Evolutionary conservation across 208 protist species (phyloP).

Genomic region (Naegleria fowleri): DNA sequence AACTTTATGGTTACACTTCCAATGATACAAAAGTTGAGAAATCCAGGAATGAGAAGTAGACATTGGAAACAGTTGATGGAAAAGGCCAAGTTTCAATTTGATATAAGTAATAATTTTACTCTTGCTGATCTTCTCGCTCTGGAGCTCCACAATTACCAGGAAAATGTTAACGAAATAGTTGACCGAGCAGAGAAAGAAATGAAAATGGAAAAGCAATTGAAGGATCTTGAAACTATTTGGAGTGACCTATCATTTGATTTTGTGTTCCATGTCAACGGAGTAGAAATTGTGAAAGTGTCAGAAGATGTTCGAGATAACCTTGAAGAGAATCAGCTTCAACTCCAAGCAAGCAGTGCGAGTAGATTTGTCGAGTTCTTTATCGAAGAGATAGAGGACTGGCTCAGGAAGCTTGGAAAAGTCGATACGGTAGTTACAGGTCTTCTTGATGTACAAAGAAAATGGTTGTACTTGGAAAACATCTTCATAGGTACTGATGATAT

Average conservation of each 20-base stretch:
- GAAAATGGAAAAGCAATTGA: conserved; percentile 33
- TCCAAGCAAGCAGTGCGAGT: conserved; percentile 55
- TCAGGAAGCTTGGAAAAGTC: conserved; percentile 55
- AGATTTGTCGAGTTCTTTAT: conserved; percentile 59
- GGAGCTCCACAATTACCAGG: conserved; percentile 61
- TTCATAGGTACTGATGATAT: conserved; percentile 72
- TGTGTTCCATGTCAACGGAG: conserved; percentile 41
- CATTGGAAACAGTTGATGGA: conserved; percentile 70
- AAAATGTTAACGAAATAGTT: conserved; percentile 61
- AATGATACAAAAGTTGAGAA: conserved; percentile 32
- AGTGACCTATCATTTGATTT: conserved; percentile 48
- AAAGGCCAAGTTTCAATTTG: conserved; percentile 68
- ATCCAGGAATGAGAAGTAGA: conserved; percentile 49
- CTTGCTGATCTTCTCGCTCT: conserved; percentile 57
- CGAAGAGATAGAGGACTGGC: conserved; percentile 59
- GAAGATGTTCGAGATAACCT: conserved; percentile 55
- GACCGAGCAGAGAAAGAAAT: conserved; percentile 43
- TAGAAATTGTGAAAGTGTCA: conserved; percentile 45
- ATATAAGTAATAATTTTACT: conserved; percentile 52
- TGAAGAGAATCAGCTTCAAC: conserved; percentile 47
- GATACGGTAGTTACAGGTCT: conserved; percentile 53
- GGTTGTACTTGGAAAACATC: conserved; percentile 33
- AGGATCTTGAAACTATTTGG: conserved; percentile 60
- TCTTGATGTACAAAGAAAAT: conserved; percentile 39
- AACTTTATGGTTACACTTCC: conserved; percentile 48